phyloP scores from a whole-genome alignment of 2,329 filamentous ascomycete species.

The Thermoascus crustaceus region DNA sequence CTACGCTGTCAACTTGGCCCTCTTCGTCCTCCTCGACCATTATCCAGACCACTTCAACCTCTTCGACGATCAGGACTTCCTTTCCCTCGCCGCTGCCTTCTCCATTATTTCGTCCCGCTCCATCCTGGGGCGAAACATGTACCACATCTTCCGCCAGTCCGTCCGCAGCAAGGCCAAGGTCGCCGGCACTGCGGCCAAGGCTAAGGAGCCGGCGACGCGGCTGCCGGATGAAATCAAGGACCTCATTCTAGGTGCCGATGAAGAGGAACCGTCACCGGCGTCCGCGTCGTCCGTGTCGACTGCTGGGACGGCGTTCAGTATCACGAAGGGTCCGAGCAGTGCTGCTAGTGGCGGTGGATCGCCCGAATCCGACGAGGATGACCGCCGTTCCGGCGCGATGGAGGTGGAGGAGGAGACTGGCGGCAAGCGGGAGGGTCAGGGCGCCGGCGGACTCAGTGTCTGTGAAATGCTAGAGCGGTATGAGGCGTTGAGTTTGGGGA shows the following conservation, averaged over 20 bases:
- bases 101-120: slow-evolving; percentile 27
- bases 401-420: slow-evolving; percentile 3
- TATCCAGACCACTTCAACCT: slow-evolving; percentile 20
- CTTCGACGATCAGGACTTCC: slow-evolving; percentile 26
- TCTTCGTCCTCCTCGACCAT: slow-evolving; percentile 26
- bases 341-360: too few relatives aligned
- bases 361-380: too few relatives aligned
- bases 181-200: slow-evolving; percentile 14
- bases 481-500: slow-evolving; percentile 30
- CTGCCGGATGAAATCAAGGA: slow-evolving; percentile 26
- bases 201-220: slow-evolving; percentile 9
- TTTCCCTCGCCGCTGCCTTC: slow-evolving; percentile 27
- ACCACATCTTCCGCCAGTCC: slow-evolving; percentile 28
- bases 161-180: slow-evolving; percentile 25
- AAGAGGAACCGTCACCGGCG: too few relatives aligned
- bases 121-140: slow-evolving; percentile 24
- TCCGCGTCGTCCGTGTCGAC: too few relatives aligned
- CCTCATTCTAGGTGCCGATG: slow-evolving; percentile 19
- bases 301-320: too few relatives aligned
- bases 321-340: too few relatives aligned
- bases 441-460: slow-evolving; percentile 20
- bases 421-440: slow-evolving; percentile 14
- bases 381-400: not conserved
- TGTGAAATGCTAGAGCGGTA: slow-evolving; percentile 33
- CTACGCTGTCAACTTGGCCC: slow-evolving; percentile 31